Conservation (phyloP, 202 grass and related monocot species). For the Saccharum hybrid region DNA sequence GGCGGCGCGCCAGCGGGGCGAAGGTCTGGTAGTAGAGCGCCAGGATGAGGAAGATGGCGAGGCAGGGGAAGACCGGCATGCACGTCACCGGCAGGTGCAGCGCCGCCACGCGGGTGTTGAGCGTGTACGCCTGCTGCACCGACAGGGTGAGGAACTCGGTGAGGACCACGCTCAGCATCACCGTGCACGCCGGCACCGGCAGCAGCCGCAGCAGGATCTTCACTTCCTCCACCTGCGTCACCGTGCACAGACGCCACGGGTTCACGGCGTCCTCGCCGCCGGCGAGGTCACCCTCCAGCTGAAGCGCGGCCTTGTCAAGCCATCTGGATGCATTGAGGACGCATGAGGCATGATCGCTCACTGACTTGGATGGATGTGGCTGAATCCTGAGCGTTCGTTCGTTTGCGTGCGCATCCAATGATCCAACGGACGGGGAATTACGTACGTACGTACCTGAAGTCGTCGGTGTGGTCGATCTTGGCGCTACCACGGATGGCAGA, state of each 20-base stretch:
- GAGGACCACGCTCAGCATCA: conserved; percentile 80
- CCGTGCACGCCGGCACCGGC: conserved; percentile 76
- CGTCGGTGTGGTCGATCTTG: conserved; percentile 91
- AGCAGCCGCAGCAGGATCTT: conserved; percentile 85
- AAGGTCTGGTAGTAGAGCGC: conserved; percentile 83
- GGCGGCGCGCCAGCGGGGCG: conserved; percentile 61
- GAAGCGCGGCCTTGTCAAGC: conserved; percentile 85
- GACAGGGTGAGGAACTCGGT: conserved; percentile 94
- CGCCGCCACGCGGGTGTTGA: conserved; percentile 69
- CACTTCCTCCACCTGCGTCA: conserved; percentile 92
- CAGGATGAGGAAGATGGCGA: conserved; percentile 85
- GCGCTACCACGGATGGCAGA: conserved; percentile 76
- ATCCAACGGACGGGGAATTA: neutral
- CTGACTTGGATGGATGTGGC: no score
- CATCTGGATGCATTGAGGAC: conserved; percentile 29
- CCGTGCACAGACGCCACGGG: conserved; percentile 81
- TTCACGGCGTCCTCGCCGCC: neutral
- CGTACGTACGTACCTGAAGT: conserved; percentile 37
- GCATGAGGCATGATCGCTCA: no score
- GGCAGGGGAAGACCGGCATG: conserved; percentile 90
- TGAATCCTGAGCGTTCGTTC: neutral
- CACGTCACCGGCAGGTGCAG: conserved; percentile 78
- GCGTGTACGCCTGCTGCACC: conserved; percentile 89
- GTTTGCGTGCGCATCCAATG: neutral
- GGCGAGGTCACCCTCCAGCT: conserved; percentile 44